phyloP scores from a whole-genome alignment of 345 rosid genomes.

The Gossypium bickii region DNA sequence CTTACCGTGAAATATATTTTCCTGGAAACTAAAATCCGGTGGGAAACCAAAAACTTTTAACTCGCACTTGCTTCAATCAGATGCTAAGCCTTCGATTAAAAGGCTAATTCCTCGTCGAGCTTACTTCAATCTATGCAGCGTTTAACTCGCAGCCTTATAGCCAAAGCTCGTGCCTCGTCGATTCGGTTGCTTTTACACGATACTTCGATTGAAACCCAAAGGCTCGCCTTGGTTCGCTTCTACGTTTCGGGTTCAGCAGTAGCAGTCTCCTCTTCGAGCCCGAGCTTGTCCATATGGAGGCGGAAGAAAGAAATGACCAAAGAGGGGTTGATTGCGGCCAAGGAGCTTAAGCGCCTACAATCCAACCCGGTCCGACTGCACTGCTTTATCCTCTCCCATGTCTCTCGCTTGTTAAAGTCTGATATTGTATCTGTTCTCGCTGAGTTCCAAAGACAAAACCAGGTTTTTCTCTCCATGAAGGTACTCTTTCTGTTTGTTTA shows the following conservation, averaged over 20 bases:
- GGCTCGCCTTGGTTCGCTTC: conserved; percentile 12
- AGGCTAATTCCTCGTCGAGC: neutral
- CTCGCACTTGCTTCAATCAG: neutral
- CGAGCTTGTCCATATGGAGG: conserved; percentile 97
- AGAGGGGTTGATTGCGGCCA: conserved; percentile 76
- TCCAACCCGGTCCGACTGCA: conserved; percentile 52
- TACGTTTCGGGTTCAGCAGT: conserved; percentile 33
- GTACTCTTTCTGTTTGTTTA: conserved; percentile 27
- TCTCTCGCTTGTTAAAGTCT: conserved; percentile 84
- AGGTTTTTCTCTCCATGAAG: conserved; percentile 86
- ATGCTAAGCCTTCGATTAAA: neutral
- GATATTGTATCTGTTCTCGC: conserved; percentile 80
- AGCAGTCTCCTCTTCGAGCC: conserved; percentile 45
- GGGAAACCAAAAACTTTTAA: too few relatives aligned
- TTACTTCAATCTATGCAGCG: neutral
- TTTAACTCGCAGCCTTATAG: neutral
- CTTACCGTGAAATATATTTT: too few relatives aligned
- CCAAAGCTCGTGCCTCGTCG: neutral
- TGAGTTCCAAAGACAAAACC: conserved; percentile 91
- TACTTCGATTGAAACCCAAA: neutral
- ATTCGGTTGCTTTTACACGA: conserved; percentile 4
- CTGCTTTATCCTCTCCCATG: conserved; percentile 53
- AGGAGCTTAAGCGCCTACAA: conserved; percentile 77
- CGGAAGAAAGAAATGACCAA: conserved; percentile 86
- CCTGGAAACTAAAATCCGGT: too few relatives aligned